These are phyloP conservation scores for Smittium culicis DNA, from an alignment of 371 early-diverging fungal species.

Conservation along the genomic window DNA sequence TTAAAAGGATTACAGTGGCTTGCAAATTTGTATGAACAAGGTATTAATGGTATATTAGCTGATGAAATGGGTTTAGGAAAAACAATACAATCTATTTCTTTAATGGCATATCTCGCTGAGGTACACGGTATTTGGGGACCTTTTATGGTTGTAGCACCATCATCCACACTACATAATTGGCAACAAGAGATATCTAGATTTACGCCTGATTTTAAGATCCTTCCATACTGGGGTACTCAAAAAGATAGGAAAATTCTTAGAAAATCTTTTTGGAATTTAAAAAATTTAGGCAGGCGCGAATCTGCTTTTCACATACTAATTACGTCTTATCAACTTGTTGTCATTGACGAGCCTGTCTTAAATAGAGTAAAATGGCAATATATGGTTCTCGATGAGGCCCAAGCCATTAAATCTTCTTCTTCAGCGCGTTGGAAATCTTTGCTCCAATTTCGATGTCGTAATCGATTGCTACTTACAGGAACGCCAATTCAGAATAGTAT, in stretches of 20 bases:
- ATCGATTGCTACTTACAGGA: slow-evolving; percentile 85
- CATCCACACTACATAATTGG: slow-evolving; percentile 96
- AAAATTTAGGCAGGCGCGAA: slow-evolving; percentile 57
- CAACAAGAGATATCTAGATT: slow-evolving; percentile 86
- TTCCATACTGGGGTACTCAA: slow-evolving; percentile 88
- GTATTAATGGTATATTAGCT: slow-evolving; percentile 95
- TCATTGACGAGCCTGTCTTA: slow-evolving; percentile 76
- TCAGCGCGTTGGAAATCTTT: slow-evolving; percentile 88
- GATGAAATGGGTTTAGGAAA: slow-evolving; percentile 95
- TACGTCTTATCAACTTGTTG: slow-evolving; percentile 87
- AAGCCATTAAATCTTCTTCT: slow-evolving; percentile 88
- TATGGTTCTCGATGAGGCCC: slow-evolving; percentile 97
- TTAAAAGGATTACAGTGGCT: slow-evolving; percentile 98
- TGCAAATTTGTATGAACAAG: slow-evolving; percentile 86
- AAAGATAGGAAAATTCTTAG: slow-evolving; percentile 78
- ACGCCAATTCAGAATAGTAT: slow-evolving; percentile 97
- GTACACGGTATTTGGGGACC: slow-evolving; percentile 88
- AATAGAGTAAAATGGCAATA: slow-evolving; percentile 92
- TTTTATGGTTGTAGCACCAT: slow-evolving; percentile 90
- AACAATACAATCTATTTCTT: slow-evolving; percentile 90
- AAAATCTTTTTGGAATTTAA: slow-evolving; percentile 62
- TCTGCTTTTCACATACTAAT: slow-evolving; percentile 85
- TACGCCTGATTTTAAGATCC: slow-evolving; percentile 71
- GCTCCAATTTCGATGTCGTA: slow-evolving; percentile 82
- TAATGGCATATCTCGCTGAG: slow-evolving; percentile 80